Percentiles rank a stretch among this genome's conserved stretches.
phyloP scores from a whole-genome alignment of 1,139 yeast species.

The Hanseniaspora gamundiae region DNA sequence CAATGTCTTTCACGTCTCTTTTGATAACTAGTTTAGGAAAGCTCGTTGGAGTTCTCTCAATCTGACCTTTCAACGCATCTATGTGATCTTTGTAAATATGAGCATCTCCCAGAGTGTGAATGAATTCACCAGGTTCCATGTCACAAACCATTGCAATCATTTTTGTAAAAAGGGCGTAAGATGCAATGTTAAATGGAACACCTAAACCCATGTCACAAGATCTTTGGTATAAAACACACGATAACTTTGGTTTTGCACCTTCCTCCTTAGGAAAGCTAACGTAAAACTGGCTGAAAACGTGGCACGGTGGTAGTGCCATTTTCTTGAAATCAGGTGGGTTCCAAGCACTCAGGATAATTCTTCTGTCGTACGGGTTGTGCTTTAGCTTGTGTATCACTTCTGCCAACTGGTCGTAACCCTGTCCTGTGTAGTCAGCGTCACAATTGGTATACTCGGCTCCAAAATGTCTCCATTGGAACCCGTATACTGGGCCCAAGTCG shows the following conservation, averaged over 20 bases:
- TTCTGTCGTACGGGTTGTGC: constrained; percentile 83
- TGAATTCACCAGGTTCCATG: constrained; percentile 89
- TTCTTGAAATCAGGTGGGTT: constrained; percentile 86
- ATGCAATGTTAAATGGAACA: constrained; percentile 95
- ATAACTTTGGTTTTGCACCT: constrained; percentile 47
- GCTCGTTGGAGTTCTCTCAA: constrained; percentile 55
- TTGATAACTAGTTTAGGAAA: constrained; percentile 72
- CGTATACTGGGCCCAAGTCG: constrained; percentile 95
- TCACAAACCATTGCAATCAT: constrained; percentile 94
- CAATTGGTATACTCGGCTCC: constrained; percentile 86
- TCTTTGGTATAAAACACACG: constrained; percentile 86
- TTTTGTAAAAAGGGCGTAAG: constrained; percentile 79
- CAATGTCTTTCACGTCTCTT: constrained; percentile 58
- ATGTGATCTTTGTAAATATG: constrained; percentile 90
- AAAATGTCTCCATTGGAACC: constrained; percentile 98
- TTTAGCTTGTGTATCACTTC: constrained; percentile 70
- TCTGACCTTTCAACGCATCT: constrained; percentile 76
- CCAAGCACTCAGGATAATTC: constrained; percentile 96
- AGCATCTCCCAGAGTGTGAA: constrained; percentile 94
- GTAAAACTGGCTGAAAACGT: constrained; percentile 88
- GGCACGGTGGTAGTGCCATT: constrained; percentile 99
- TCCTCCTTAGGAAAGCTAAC: constrained; percentile 58
- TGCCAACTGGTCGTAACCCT: constrained; percentile 83
- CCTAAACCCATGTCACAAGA: constrained; percentile 99
- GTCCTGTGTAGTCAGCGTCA: constrained; percentile 72